Base-by-base conservation (phyloP, 2,329 filamentous ascomycete genomes). In the Aspergillus sp. region DNA sequence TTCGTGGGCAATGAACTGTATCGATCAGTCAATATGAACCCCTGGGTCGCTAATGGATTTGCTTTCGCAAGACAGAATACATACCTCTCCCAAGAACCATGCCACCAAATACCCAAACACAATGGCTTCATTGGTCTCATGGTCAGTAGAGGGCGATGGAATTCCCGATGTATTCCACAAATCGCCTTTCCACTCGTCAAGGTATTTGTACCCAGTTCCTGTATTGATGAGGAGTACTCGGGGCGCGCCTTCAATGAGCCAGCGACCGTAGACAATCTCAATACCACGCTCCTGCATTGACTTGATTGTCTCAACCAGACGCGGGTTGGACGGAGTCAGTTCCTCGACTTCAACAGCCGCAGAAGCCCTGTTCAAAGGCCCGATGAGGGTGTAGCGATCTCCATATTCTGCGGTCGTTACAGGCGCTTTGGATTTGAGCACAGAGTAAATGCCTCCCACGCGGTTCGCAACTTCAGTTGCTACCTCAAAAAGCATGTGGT, bases 331-430 rank as follows among this genome's bases (percentile, higher is more conserved):
- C 34, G 93, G 91, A 56, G 88, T 85, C 58, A 97, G 79, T 65
- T 89, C 86, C 74, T 98, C 93, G 48, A 98, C 93, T 74, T 98
- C 93, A 58, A 97, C 91, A n/a, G 89, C 88, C 42, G 93, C 93
- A 53, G 93, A 96, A 59, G 85, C 80, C 65, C 86, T 85, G 72
- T 97, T 96, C 65, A 95, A 83, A 46, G 93, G 93, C 2, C 93
- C 93, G 66, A 98, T 90, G 53, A 97, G 80, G 27, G 89, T 95
- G 71, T 98, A 98, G 54, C 89, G 83, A 47, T 95, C 90, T 69
- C 93, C 93, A 93, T 97, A 98, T 70, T 98, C 93, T 49, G 90
- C 90, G 1, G 91, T 96, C 35, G 93, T 97, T 49, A 97, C 93
- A 40, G 93, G 91, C 32, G 93, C 91, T 71, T 98, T 98, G 49